Base-by-base conservation (phyloP, 495 filamentous ascomycete genomes). In the Annulohypoxylon bovei region DNA sequence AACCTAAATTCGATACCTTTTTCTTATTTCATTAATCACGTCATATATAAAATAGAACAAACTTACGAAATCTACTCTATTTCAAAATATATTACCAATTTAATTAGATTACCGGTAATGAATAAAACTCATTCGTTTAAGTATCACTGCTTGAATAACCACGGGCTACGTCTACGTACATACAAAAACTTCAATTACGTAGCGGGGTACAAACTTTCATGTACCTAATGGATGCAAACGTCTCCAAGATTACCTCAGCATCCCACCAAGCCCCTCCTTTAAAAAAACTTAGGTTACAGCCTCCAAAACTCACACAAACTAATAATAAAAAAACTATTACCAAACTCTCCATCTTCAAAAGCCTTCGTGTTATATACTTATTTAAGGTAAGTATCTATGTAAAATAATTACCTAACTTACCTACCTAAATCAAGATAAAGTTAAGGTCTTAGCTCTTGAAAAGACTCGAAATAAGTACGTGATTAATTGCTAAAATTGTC, bases 1-100 rank as follows among this genome's bases (percentile, higher is more conserved):
- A 55, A 54, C 46, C 11, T 54, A 37, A 52, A 64, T 40, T 62
- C 56, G 42, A 68, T 75, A 53, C 56, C 50, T 16, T 32, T 32
- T 8, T 32, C 30, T 32, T 32, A 32, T 32, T 4, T 8, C 30
- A 4, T 32, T 4, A 32, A 32, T 32, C 30, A 8, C 30, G 30
- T 32, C 30, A 32, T 32, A 32, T 32, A 4, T 4, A 32, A 32
- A 32, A 32, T 4, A 32, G 30, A 8, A 32, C 4, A 8, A 4
- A 32, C 8, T 8, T 4, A 32, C n/a, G n/a, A n/a, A n/a, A n/a
- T n/a, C n/a, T n/a, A n/a, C n/a, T n/a, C n/a, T n/a, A n/a, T n/a
- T n/a, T n/a, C n/a, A n/a, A n/a, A n/a, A n/a, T n/a, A n/a, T n/a
- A n/a, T n/a, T n/a, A n/a, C n/a, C n/a, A n/a, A n/a, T n/a, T n/a